These are phyloP conservation scores for Ceratobasidium papillatum DNA, from an alignment of 1,284 basidiomycete genomes.

Conservation along the genomic window DNA sequence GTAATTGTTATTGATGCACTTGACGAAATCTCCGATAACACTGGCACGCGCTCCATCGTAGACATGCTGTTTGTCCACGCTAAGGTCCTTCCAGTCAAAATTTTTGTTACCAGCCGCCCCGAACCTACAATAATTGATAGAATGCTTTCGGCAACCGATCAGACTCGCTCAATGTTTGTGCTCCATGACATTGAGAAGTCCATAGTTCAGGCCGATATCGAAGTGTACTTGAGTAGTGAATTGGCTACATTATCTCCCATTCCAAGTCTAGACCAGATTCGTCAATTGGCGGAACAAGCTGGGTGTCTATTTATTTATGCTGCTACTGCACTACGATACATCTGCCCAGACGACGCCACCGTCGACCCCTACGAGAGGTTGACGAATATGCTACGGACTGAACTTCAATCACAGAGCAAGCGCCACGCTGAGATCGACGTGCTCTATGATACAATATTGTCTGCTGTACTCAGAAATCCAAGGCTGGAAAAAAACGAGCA, in stretches of 20 bases:
- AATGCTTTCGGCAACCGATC: neutral
- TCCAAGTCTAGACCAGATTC: neutral
- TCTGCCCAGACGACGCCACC: neutral
- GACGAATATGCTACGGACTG: neutral
- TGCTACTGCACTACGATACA: slow-evolving; percentile 3
- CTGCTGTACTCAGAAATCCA: neutral
- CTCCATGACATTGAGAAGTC: slow-evolving; percentile 14
- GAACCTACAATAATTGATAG: neutral
- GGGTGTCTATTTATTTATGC: slow-evolving; percentile 27
- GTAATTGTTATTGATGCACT: slow-evolving; percentile 37
- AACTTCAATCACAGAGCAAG: neutral
- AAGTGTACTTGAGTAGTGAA: neutral
- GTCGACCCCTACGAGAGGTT: neutral
- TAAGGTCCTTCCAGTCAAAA: neutral
- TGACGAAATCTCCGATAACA: slow-evolving; percentile 13
- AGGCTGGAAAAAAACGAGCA: neutral
- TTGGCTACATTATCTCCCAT: neutral
- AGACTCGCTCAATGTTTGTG: neutral
- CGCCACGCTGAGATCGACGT: neutral
- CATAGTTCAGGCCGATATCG: slow-evolving; percentile 22
- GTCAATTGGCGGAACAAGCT: neutral
- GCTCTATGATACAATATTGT: neutral
- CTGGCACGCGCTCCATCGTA: neutral
- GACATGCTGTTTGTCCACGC: neutral
- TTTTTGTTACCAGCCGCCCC: slow-evolving; percentile 30